Conservation (phyloP, 2,329 filamentous ascomycete species). For the Penicillium sp. region DNA sequence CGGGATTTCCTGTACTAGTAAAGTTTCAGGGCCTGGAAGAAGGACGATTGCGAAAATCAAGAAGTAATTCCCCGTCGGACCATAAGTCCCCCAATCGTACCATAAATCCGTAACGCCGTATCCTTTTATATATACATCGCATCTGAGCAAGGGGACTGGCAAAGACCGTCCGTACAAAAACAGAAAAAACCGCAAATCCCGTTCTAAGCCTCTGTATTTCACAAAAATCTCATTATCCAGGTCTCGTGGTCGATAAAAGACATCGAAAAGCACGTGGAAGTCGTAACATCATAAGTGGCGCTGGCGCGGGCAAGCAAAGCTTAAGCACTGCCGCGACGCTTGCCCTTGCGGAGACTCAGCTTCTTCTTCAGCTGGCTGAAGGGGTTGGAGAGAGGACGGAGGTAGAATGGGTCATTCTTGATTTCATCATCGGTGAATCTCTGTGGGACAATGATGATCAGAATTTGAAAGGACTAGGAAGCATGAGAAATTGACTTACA, state of each 20-base stretch:
- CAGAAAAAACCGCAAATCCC: not conserved
- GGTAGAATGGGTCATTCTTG: slow-evolving; percentile 41
- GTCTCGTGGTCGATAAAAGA: not conserved
- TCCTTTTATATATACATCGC: slow-evolving; percentile 5
- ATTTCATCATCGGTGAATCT: slow-evolving; percentile 43
- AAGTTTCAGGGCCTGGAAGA: not conserved
- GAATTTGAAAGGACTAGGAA: not conserved
- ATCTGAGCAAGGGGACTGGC: not conserved
- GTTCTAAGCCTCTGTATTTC: not conserved
- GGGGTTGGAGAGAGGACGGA: slow-evolving; percentile 27
- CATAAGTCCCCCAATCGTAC: not conserved
- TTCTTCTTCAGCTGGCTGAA: slow-evolving; percentile 28
- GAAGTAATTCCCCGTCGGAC: not conserved
- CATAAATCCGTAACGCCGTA: slow-evolving; percentile 1
- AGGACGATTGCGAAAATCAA: not conserved
- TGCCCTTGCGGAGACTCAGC: slow-evolving; percentile 27
- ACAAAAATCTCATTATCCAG: slow-evolving; percentile 1
- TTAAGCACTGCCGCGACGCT: slow-evolving; percentile 18
- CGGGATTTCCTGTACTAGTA: too few relatives aligned
- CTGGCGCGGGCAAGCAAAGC: too few relatives aligned
- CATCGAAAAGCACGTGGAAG: not conserved
- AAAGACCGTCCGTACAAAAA: not conserved
- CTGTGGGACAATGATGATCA: slow-evolving; percentile 25
- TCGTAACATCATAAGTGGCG: slow-evolving; percentile 7
- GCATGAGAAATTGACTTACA: slow-evolving; percentile 52